Evolutionary conservation across 2,329 filamentous ascomycete genomes (phyloP), one percentile per base, ranked within the genome.

Genomic region (Phoma sp.): DNA sequence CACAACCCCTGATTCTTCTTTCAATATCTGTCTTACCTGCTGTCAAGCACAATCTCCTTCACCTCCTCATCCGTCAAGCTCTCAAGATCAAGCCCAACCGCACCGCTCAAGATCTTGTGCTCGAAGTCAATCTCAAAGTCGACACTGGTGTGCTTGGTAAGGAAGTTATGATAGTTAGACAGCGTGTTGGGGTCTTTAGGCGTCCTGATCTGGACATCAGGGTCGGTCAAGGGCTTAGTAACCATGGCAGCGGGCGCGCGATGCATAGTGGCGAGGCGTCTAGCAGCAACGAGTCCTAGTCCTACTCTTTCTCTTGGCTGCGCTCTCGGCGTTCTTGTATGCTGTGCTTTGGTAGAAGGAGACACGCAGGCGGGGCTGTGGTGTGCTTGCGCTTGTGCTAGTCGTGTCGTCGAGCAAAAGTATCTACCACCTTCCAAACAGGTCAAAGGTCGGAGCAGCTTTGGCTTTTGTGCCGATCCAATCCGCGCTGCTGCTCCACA

Each of bases 101-200:
- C 88, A 23, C 95, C 95, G 57, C 83, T 84, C 59, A 98, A 82
- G 49, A 84, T 82, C 79, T 91, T 90, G 70, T 86, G 82, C 57
- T 89, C 84, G 73, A 98, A 99, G 68, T 96, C 87, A 65, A 98
- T 87, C 64, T 86, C 86, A 69, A 97, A 86, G 74, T 89, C 86
- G 53, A 90, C 89, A 18, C 85, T 88, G 18, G 91, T 95, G 78
- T 97, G 92, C 72, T 83, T 87, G 14, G 91, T 96, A 57, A 85
- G 82, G 87, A 91, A 97, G 51, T 89, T 87, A 75, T 90, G 87
- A 77, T 97, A 97, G 80, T 98, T 98, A 71, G 90, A 89, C 55
- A 95, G 79, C 24, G 95, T 97, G 75, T 92, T 96, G 47, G 92
- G 92, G 77, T 98, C 93, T 69, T 90, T 85, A 45, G 81, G 78